Evolutionary conservation across 163 green algal species (phyloP).

Genomic region (Trebouxiophyceae sp.): DNA sequence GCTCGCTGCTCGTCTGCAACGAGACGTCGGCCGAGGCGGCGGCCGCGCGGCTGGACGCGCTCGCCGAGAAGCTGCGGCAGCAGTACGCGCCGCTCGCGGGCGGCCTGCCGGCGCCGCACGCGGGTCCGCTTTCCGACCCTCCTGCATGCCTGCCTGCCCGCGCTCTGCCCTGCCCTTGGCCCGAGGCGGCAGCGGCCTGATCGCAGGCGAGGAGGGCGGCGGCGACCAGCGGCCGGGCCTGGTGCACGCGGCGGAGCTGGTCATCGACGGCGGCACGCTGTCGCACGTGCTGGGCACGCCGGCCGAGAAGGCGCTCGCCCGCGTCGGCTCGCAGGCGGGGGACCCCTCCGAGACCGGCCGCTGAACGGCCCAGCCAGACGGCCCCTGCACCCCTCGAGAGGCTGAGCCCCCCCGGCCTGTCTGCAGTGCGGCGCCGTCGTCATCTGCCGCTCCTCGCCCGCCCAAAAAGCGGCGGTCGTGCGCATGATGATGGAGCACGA

Average conservation of each 20-base stretch:
- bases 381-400: too few species aligned
- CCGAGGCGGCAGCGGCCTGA: too few species aligned
- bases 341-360: not conserved
- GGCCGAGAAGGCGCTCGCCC: slow-evolving; percentile 12
- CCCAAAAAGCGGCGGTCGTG: slow-evolving; percentile 79
- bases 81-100: not conserved
- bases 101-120: too few species aligned
- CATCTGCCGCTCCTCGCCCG: slow-evolving; percentile 67
- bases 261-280: slow-evolving; percentile 67
- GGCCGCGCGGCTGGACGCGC: slow-evolving; percentile 11
- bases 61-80: slow-evolving; percentile 1
- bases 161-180: too few species aligned
- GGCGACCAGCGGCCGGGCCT: not conserved
- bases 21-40: slow-evolving; percentile 28
- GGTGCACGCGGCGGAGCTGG: slow-evolving; percentile 44
- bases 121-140: too few species aligned
- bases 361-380: not conserved
- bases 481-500: slow-evolving; percentile 63
- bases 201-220: not conserved
- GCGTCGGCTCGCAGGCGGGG: slow-evolving; percentile 15
- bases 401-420: too few species aligned
- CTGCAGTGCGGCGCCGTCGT: slow-evolving; percentile 52
- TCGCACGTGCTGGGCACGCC: slow-evolving; percentile 40
- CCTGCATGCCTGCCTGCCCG: too few species aligned
- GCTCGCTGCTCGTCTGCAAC: slow-evolving; percentile 53